These are phyloP conservation scores for Gaeumannomyces sp. DNA, from an alignment of 2,329 filamentous ascomycete species.

Conservation along the genomic window DNA sequence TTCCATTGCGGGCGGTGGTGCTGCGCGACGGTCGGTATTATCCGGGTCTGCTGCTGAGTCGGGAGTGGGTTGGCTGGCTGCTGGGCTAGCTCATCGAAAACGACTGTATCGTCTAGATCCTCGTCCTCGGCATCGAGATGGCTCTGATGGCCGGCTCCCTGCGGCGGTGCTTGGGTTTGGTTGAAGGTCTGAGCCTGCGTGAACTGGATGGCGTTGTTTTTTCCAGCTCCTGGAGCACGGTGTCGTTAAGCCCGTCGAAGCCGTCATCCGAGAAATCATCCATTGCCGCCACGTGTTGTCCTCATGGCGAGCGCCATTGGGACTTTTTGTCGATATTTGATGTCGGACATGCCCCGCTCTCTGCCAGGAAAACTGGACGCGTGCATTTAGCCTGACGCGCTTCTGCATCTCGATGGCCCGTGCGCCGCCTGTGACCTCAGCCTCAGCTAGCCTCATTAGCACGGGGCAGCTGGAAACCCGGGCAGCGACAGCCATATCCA, in stretches of 20 bases:
- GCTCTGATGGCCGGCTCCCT: slow-evolving; percentile 19
- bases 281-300: slow-evolving; percentile 24
- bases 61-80: slow-evolving; percentile 31
- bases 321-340: neutral
- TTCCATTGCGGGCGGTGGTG: slow-evolving; percentile 18
- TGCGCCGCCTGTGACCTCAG: neutral
- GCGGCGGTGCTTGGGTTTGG: slow-evolving; percentile 20
- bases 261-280: slow-evolving; percentile 60
- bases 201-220: slow-evolving; percentile 55
- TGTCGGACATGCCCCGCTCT: neutral
- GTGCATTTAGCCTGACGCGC: neutral
- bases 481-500: too few species aligned
- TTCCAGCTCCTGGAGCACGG: slow-evolving; percentile 56
- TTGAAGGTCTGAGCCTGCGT: slow-evolving; percentile 40
- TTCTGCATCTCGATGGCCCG: neutral
- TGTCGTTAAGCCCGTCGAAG: slow-evolving; percentile 53
- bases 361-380: neutral
- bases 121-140: slow-evolving; percentile 47
- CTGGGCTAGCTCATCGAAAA: slow-evolving; percentile 41
- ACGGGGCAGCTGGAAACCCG: too few species aligned
- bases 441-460: neutral
- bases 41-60: slow-evolving; percentile 24
- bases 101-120: slow-evolving; percentile 51
- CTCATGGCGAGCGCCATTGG: neutral
- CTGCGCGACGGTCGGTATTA: slow-evolving; percentile 12